Percentiles rank a stretch among this genome's conserved stretches.
phyloP scores from a whole-genome alignment of 805 yeast genomes.

The Zygosaccharomyces lentus region DNA sequence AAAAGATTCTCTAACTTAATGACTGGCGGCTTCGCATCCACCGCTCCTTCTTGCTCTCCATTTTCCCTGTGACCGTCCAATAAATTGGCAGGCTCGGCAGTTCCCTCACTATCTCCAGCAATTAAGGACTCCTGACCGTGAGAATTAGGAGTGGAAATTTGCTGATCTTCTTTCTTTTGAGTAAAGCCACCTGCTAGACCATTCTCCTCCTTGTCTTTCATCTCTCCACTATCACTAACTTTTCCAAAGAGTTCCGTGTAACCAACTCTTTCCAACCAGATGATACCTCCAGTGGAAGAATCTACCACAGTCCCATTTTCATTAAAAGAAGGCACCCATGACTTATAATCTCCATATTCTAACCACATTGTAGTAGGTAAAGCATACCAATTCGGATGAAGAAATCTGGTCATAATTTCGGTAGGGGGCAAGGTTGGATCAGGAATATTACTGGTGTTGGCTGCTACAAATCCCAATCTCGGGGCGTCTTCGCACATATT shows the following conservation, averaged over 20 bases:
- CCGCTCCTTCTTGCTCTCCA: not conserved
- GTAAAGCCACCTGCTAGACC: constrained; percentile 3
- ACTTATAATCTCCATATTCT: constrained; percentile 43
- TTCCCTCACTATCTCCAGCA: not conserved
- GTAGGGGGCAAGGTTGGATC: constrained; percentile 49
- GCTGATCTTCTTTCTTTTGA: constrained; percentile 14
- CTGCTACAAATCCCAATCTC: constrained; percentile 45
- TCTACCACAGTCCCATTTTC: constrained; percentile 53
- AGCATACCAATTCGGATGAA: constrained; percentile 62
- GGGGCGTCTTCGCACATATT: constrained; percentile 37
- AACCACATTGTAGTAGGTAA: constrained; percentile 67
- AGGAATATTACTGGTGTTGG: constrained; percentile 42
- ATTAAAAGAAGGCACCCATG: constrained; percentile 66
- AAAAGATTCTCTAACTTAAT: constrained; percentile 41
- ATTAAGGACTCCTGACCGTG: not conserved
- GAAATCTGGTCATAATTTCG: constrained; percentile 49
- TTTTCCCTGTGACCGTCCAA: not conserved
- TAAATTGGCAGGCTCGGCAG: not conserved
- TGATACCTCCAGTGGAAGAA: constrained; percentile 46
- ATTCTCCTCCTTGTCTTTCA: constrained; percentile 6
- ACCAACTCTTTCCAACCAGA: constrained; percentile 54
- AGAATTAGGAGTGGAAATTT: not conserved
- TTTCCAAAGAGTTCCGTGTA: constrained; percentile 34
- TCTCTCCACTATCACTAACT: constrained; percentile 3
- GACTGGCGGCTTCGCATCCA: constrained; percentile 2